Conservation (phyloP, 2,329 filamentous ascomycete genomes). For the Xylariaceae sp. region DNA sequence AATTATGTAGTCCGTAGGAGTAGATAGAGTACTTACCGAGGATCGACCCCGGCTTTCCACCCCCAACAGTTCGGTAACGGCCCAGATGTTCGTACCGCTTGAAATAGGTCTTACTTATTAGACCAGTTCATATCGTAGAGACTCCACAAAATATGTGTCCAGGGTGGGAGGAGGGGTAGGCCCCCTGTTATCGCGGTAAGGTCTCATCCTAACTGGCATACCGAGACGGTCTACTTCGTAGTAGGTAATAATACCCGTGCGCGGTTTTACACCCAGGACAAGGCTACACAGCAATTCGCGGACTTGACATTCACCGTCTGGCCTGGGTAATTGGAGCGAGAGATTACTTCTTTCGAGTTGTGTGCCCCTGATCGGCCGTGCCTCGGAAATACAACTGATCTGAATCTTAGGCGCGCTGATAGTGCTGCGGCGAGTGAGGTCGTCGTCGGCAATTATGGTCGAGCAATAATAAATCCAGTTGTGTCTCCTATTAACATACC, state of each 20-base stretch:
- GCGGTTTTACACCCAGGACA: neutral
- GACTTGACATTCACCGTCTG: neutral
- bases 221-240: neutral
- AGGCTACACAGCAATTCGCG: neutral
- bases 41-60: too few relatives aligned
- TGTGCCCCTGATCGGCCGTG: neutral
- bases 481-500: neutral
- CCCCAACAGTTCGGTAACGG: neutral
- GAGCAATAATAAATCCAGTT: neutral
- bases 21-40: neutral
- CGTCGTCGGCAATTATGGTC: conserved; percentile 1
- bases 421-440: conserved; percentile 4
- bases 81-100: too few relatives aligned
- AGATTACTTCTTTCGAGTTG: neutral
- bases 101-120: neutral
- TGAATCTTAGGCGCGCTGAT: neutral
- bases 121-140: neutral
- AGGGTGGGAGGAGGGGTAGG: neutral
- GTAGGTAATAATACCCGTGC: neutral
- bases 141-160: neutral
- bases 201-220: neutral
- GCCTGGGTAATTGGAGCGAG: neutral
- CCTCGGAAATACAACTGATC: neutral
- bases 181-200: neutral
- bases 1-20: too few relatives aligned